A percentile compares a stretch with the other conserved stretches of the same genome.
These are phyloP conservation scores for Penicillium paneum DNA, from an alignment of 2,329 filamentous ascomycete species.

Conservation along the genomic window DNA sequence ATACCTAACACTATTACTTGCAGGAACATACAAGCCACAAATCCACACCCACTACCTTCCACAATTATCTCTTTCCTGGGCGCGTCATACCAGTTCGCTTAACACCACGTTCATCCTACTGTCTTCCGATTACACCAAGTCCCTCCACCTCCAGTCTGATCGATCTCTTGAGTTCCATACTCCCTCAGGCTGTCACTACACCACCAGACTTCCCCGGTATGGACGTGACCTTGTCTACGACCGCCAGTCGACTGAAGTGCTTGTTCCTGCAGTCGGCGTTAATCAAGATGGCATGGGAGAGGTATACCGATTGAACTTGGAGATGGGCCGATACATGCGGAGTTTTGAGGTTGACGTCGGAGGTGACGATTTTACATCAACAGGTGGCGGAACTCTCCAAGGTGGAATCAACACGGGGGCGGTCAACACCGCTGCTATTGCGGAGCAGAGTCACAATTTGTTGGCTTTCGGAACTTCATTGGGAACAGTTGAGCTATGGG, in stretches of 20 bases:
- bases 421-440: constrained; percentile 83
- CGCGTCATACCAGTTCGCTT: constrained; percentile 84
- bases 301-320: constrained; percentile 87
- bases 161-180: constrained; percentile 92
- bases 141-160: constrained; percentile 87
- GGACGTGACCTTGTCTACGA: constrained; percentile 88
- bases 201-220: constrained; percentile 85
- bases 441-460: constrained; percentile 84
- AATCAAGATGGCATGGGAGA: constrained; percentile 84
- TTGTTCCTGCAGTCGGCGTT: constrained; percentile 83
- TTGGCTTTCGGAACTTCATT: constrained; percentile 90
- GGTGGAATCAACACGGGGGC: constrained; percentile 81
- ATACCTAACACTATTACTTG: constrained; percentile 10
- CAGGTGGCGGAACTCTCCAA: constrained; percentile 72
- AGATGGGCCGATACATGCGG: constrained; percentile 89
- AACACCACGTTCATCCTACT: constrained; percentile 90
- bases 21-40: constrained; percentile 69
- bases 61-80: constrained; percentile 88
- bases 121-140: constrained; percentile 89
- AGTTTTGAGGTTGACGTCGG: constrained; percentile 90
- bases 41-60: constrained; percentile 95
- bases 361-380: constrained; percentile 66
- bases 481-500: constrained; percentile 97
- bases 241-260: constrained; percentile 73
- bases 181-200: constrained; percentile 80